Base-by-base conservation (phyloP, 345 rosid genomes). In the Isatis tinctoria region DNA sequence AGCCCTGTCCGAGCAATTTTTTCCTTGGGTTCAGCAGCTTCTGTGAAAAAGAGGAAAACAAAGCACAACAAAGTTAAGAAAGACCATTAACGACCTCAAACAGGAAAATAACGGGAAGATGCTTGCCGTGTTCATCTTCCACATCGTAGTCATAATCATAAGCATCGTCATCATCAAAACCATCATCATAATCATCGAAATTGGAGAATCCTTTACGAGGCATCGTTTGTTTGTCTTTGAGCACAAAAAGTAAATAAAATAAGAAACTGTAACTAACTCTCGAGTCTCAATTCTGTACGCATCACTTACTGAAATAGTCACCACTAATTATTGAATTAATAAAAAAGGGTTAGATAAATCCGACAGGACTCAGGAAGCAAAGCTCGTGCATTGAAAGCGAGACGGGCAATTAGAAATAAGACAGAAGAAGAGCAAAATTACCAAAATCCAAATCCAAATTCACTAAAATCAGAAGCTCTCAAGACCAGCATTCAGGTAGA, bases 171-270 rank as follows among this genome's bases (percentile, higher is more conserved):
- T 81, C 77, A 35, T 82, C 83, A 40, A 80, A 78, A 45, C 79
- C 84, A 43, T 76, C 82, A 7, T 75, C 86, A 10, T 80, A 76
- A 47, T 73, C 78, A 52, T 81, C 81, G 45, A 65, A 70, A 44
- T 65, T 73, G 5, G 83, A 77, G 14, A 65, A 51, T 51, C 76
- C 80, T 77, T 85, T 87, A 30, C 84, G 87, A 72, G 91, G 91
- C 91, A 87, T 87, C 53, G 65, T 59, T 52, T 3, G 14, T 74
- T 44, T 65, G 18, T 24, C 59, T 43, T 83, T 79, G 69, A 56
- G 1, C 27, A 17, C 13, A 64, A 18, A 9, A n/a, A 1, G 18
- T 43, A n/a, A n/a, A 51, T n/a, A 17, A 24, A 43, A 3, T 12
- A 43, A 45, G 17, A 36, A 13, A 10, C 14, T 24, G 36, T 41